These are phyloP conservation scores for Phlegmacium glaucopus DNA, from an alignment of 768 basidiomycete species.

Conservation along the genomic window DNA sequence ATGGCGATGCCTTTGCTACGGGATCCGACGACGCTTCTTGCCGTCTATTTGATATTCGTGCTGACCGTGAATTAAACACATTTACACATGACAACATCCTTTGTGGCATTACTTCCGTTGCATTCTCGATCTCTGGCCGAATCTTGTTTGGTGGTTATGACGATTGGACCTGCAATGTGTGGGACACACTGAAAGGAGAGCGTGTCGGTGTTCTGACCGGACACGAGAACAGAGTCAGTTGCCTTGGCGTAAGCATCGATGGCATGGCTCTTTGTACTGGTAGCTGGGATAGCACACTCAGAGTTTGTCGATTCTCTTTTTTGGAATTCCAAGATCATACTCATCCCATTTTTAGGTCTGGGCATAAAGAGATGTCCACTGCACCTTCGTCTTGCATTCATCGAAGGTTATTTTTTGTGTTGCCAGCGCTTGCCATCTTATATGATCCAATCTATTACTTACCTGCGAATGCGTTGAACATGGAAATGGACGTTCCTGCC, in stretches of 20 bases:
- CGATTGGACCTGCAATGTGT: slow-evolving; percentile 99
- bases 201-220: slow-evolving; percentile 96
- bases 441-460: slow-evolving; percentile 50
- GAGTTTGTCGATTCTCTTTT: slow-evolving; percentile 58
- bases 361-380: slow-evolving; percentile 51
- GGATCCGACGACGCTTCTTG: slow-evolving; percentile 99
- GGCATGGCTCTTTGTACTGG: slow-evolving; percentile 99
- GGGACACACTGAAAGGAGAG: slow-evolving; percentile 98
- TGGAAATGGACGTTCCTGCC: slow-evolving; percentile 52
- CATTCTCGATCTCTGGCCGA: slow-evolving; percentile 96
- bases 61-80: slow-evolving; percentile 93
- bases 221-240: slow-evolving; percentile 97
- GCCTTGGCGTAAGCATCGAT: slow-evolving; percentile 92
- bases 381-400: neutral
- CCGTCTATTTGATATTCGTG: slow-evolving; percentile 95
- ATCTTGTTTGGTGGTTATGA: slow-evolving; percentile 99
- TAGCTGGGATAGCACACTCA: slow-evolving; percentile 95
- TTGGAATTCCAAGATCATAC: slow-evolving; percentile 6
- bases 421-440: slow-evolving; percentile 38
- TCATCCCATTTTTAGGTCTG: slow-evolving; percentile 56
- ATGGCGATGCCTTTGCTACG: slow-evolving; percentile 98
- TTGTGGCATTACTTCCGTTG: slow-evolving; percentile 98
- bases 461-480: slow-evolving; percentile 45
- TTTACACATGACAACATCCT: slow-evolving; percentile 99
- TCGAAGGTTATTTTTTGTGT: slow-evolving; percentile 10